Conservation (phyloP, 768 basidiomycete genomes). For the Boletellus ananas region DNA sequence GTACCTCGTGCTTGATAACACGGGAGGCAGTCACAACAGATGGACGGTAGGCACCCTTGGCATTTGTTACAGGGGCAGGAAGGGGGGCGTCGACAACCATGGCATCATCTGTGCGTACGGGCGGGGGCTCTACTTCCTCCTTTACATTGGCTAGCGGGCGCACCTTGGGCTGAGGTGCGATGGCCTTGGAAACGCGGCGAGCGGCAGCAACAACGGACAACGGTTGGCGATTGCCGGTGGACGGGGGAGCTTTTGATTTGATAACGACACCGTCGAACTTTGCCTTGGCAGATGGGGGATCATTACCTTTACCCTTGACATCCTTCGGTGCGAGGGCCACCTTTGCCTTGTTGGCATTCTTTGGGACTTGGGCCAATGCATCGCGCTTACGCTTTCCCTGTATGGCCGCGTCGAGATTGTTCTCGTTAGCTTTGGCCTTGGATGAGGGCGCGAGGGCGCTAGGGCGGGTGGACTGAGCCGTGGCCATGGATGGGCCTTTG, state of each 20-base stretch:
- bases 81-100: conserved; percentile 48
- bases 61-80: conserved; percentile 7
- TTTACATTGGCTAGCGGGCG: conserved; percentile 30
- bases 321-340: conserved; percentile 29
- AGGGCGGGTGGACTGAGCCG: conserved; percentile 37
- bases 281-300: conserved; percentile 39
- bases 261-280: conserved; percentile 63
- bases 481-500: conserved; percentile 33
- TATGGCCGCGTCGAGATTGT: conserved; percentile 44
- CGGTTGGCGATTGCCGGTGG: conserved; percentile 44
- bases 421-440: conserved; percentile 34
- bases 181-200: conserved; percentile 36
- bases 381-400: conserved; percentile 73
- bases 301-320: conserved; percentile 57
- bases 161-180: conserved; percentile 18
- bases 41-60: conserved; percentile 28
- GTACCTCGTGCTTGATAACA: conserved; percentile 27
- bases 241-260: conserved; percentile 41
- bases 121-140: conserved; percentile 18
- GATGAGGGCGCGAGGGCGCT: conserved; percentile 39
- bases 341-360: conserved; percentile 40
- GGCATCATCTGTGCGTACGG: conserved; percentile 44
- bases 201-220: conserved; percentile 49
- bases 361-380: conserved; percentile 67
- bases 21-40: conserved; percentile 16